phyloP scores from a whole-genome alignment of 2,329 filamentous ascomycete genomes.

The Geoglossum cookeanum region DNA sequence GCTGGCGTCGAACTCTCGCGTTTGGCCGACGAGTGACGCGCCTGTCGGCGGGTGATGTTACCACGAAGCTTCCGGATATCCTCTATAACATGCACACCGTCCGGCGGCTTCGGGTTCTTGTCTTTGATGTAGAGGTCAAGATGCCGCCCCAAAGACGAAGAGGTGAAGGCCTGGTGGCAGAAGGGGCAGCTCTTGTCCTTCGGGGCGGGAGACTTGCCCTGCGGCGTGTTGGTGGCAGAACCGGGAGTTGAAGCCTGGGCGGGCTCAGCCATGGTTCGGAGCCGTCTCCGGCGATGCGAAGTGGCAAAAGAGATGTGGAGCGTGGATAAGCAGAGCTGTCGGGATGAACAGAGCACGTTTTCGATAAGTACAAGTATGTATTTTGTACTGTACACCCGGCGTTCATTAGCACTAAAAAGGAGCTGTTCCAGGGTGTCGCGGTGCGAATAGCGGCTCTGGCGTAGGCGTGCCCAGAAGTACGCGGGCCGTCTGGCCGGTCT shows the following conservation, averaged over 20 bases:
- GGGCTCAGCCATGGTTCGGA: constrained; percentile 16
- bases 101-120: constrained; percentile 72
- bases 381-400: neutral
- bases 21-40: constrained; percentile 42
- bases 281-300: neutral
- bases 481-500: neutral
- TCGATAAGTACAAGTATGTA: neutral
- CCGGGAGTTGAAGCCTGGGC: constrained; percentile 21
- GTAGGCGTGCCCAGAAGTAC: neutral
- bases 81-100: constrained; percentile 79
- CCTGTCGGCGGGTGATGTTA: constrained; percentile 70
- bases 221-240: constrained; percentile 16
- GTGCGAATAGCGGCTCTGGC: neutral
- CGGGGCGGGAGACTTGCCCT: constrained; percentile 27
- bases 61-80: constrained; percentile 71
- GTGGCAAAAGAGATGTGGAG: neutral
- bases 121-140: constrained; percentile 87
- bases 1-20: constrained; percentile 42
- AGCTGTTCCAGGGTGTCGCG: neutral
- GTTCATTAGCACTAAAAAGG: neutral
- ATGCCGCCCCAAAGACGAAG: constrained; percentile 80
- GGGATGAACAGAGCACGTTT: neutral
- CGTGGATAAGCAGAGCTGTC: neutral
- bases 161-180: constrained; percentile 79
- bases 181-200: constrained; percentile 85